phyloP scores from a whole-genome alignment of 495 filamentous ascomycete species.

The Penicillium paxilli region DNA sequence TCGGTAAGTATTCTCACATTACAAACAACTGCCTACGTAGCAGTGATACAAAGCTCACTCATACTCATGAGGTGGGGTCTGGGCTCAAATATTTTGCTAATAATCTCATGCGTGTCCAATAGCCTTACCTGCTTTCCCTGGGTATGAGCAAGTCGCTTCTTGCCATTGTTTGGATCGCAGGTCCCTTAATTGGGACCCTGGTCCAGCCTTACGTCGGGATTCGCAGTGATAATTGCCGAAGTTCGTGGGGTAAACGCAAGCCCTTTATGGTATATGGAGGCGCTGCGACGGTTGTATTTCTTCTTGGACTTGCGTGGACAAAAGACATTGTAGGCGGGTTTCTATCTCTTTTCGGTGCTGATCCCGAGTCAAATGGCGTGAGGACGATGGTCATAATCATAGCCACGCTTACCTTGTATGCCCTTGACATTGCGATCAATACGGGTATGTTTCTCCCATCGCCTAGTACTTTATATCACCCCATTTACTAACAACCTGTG shows the following conservation, averaged over 20 bases:
- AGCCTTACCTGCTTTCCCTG: conserved; percentile 70
- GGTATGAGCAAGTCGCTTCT: conserved; percentile 92
- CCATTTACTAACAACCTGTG: conserved; percentile 3
- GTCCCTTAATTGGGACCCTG: conserved; percentile 78
- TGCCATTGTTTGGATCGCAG: conserved; percentile 92
- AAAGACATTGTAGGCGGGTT: conserved; percentile 73
- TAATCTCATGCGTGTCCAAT: not conserved
- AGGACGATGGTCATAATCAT: conserved; percentile 62
- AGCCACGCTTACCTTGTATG: conserved; percentile 80
- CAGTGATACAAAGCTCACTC: too few species aligned
- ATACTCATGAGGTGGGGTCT: too few species aligned
- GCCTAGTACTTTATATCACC: not conserved
- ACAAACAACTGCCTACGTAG: not conserved
- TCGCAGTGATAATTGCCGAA: conserved; percentile 81
- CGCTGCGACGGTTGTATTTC: conserved; percentile 66
- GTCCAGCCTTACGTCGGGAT: conserved; percentile 96
- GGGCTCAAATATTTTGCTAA: too few species aligned
- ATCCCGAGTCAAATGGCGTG: conserved; percentile 58
- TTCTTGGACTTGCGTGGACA: conserved; percentile 81
- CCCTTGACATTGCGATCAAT: conserved; percentile 89
- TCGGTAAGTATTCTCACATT: conserved; percentile 53
- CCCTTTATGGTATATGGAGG: conserved; percentile 85
- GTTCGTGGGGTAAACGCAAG: conserved; percentile 78
- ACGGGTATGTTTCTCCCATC: conserved; percentile 57
- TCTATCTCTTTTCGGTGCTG: conserved; percentile 69